These are phyloP conservation scores for Aspergillus puulaauensis DNA, from an alignment of 2,329 filamentous ascomycete genomes.

Conservation along the genomic window DNA sequence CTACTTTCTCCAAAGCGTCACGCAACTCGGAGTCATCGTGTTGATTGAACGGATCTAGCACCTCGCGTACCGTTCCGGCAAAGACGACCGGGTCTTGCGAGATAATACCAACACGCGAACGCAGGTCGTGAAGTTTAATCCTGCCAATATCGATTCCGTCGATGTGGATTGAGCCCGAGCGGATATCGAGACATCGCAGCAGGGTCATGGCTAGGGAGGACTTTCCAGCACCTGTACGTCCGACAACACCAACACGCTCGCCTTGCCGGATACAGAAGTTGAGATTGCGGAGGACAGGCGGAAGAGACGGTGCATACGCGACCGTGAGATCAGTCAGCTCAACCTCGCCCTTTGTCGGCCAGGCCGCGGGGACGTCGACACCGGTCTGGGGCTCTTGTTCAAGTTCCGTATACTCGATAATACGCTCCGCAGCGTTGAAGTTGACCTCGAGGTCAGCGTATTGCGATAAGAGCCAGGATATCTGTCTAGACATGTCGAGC, in stretches of 20 bases:
- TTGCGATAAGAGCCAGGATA: constrained; percentile 66
- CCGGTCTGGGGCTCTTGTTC: constrained; percentile 24
- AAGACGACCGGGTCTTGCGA: constrained; percentile 82
- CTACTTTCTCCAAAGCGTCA: constrained; percentile 67
- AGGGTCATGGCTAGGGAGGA: constrained; percentile 33
- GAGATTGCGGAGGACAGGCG: constrained; percentile 35
- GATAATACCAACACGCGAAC: constrained; percentile 76
- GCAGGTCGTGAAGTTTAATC: constrained; percentile 55
- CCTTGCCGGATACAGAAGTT: constrained; percentile 26
- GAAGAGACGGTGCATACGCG: constrained; percentile 68
- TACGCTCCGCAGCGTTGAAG: constrained; percentile 36
- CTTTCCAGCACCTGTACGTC: constrained; percentile 36
- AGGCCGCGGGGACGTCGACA: constrained; percentile 25
- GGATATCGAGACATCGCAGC: constrained; percentile 30
- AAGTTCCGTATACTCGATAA: constrained; percentile 52
- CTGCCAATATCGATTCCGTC: constrained; percentile 50
- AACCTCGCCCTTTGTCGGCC: constrained; percentile 60
- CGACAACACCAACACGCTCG: constrained; percentile 33
- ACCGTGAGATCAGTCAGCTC: constrained; percentile 73
- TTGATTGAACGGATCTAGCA: constrained; percentile 74
- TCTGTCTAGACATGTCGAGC: constrained; percentile 63
- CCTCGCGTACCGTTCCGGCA: constrained; percentile 72
- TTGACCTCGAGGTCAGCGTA: constrained; percentile 65
- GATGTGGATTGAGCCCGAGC: constrained; percentile 27
- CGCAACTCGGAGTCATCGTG: constrained; percentile 67